Conservation (phyloP, 2,329 filamentous ascomycete genomes). For the Penicillium italicum region DNA sequence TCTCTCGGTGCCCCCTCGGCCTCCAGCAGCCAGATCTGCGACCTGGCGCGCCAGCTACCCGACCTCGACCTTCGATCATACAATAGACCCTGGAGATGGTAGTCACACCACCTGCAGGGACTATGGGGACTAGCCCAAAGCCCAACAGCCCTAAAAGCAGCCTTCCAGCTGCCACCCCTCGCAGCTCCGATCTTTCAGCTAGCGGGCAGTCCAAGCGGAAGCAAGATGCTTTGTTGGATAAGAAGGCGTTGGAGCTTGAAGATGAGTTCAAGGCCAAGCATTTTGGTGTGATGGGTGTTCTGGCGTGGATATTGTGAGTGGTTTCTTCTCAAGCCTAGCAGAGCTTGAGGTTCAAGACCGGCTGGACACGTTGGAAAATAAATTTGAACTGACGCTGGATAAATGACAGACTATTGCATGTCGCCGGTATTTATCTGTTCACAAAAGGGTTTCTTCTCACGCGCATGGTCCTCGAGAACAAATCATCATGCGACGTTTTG, state of each 20-base stretch:
- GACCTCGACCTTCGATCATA: not conserved
- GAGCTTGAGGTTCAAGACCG: not conserved
- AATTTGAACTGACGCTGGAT: conserved; percentile 3
- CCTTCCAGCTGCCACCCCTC: not conserved
- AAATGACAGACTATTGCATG: conserved; percentile 62
- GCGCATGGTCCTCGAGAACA: conserved; percentile 72
- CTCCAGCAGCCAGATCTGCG: not conserved
- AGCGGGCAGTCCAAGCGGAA: conserved; percentile 18
- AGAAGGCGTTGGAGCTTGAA: conserved; percentile 31
- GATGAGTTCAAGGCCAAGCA: conserved; percentile 40
- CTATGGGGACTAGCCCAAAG: not conserved
- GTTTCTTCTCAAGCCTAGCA: not conserved
- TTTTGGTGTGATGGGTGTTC: conserved; percentile 36
- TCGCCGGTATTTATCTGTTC: conserved; percentile 82
- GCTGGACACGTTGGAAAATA: not conserved
- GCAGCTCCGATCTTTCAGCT: not conserved
- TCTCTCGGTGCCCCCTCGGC: not conserved
- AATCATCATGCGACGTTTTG: conserved; percentile 64
- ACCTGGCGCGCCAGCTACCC: conserved; percentile 2
- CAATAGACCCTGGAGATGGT: conserved; percentile 3
- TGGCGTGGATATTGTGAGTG: conserved; percentile 43
- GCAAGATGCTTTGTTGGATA: conserved; percentile 26
- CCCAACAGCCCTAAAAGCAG: not conserved
- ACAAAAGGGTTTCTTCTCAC: conserved; percentile 93
- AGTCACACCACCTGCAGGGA: not conserved